Conservation (phyloP, 352 stramenopile genomes). For the Globisporangium mamillatum region DNA sequence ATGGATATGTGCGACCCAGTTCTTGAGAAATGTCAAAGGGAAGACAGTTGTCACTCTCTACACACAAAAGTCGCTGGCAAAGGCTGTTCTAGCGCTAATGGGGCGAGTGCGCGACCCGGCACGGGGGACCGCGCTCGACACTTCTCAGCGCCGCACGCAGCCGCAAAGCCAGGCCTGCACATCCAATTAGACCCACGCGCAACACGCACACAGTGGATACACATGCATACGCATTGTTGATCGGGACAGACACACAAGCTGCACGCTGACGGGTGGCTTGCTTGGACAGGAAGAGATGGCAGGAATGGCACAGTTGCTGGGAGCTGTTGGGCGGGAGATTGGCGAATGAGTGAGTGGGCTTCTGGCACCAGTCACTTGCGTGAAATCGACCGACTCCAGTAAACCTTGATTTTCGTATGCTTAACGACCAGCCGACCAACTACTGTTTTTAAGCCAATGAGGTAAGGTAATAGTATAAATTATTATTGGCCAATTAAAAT, state of each 20-base stretch:
- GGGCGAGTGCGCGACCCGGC: slow-evolving; percentile 25
- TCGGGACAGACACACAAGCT: neutral
- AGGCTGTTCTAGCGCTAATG: slow-evolving; percentile 44
- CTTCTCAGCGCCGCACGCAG: slow-evolving; percentile 23
- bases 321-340: neutral
- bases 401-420: neutral
- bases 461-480: neutral
- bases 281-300: neutral
- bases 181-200: slow-evolving; percentile 8
- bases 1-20: slow-evolving; percentile 60
- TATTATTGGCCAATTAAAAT: slow-evolving; percentile 1
- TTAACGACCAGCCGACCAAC: neutral
- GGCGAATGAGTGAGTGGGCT: neutral
- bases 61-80: slow-evolving; percentile 63
- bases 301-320: neutral
- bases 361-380: slow-evolving; percentile 9
- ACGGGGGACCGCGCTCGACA: slow-evolving; percentile 25
- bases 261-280: neutral
- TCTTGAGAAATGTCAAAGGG: slow-evolving; percentile 75
- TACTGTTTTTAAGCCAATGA: slow-evolving; percentile 6
- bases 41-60: slow-evolving; percentile 60
- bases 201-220: slow-evolving; percentile 12
- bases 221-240: slow-evolving; percentile 11
- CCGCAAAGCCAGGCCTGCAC: slow-evolving; percentile 14
- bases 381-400: neutral